Evolutionary conservation across 306 rosid species (phyloP).

Genomic region (Fragaria iinumae): DNA sequence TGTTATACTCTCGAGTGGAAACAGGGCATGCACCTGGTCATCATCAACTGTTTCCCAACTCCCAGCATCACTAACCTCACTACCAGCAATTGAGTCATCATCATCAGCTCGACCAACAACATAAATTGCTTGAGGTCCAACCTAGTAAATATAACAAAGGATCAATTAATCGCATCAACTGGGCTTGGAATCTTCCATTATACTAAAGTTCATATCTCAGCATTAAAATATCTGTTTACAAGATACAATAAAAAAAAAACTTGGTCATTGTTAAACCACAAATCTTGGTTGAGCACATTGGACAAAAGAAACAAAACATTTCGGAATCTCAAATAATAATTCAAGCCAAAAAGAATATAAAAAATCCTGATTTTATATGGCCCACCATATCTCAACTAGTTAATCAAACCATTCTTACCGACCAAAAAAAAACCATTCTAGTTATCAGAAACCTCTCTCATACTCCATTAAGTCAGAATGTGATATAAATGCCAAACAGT

Average conservation of each 20-base stretch:
- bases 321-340: neutral
- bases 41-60: slow-evolving; percentile 98
- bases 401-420: slow-evolving; percentile 5
- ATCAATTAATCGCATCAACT: slow-evolving; percentile 24
- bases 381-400: neutral
- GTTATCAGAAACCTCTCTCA: slow-evolving; percentile 24
- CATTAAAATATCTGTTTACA: neutral
- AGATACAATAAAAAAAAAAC: neutral
- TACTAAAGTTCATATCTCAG: neutral
- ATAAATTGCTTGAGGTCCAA: slow-evolving; percentile 98
- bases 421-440: neutral
- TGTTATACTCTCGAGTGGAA: slow-evolving; percentile 47
- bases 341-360: slow-evolving; percentile 3
- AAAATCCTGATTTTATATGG: slow-evolving; percentile 1
- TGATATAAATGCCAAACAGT: neutral
- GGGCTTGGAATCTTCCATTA: slow-evolving; percentile 15
- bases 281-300: neutral
- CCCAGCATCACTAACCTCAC: slow-evolving; percentile 91
- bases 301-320: neutral
- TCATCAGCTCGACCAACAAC: slow-evolving; percentile 99
- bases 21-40: slow-evolving; percentile 64
- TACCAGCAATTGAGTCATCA: slow-evolving; percentile 84
- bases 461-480: neutral
- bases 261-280: neutral
- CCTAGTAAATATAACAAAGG: slow-evolving; percentile 48